These are phyloP conservation scores for Leptodermis oblonga DNA, from an alignment of 257 asterid genomes.

Conservation along the genomic window DNA sequence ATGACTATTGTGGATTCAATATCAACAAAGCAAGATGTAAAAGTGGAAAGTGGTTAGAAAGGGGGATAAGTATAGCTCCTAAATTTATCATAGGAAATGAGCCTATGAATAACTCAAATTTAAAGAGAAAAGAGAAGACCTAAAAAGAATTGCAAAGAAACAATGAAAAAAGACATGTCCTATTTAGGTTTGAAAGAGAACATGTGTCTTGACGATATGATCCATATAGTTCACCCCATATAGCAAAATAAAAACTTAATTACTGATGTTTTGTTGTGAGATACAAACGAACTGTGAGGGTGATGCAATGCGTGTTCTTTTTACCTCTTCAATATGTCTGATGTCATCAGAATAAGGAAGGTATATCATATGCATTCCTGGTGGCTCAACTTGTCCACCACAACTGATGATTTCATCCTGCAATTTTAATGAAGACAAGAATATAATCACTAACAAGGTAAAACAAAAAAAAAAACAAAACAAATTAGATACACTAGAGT, in stretches of 20 bases:
- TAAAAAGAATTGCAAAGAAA: not conserved
- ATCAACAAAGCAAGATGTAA: not conserved
- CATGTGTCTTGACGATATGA: not conserved
- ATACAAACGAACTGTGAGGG: not conserved
- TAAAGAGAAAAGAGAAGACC: not conserved
- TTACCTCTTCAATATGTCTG: constrained; percentile 89
- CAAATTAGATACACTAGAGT: not conserved
- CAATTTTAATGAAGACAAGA: constrained; percentile 15
- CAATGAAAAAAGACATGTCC: not conserved
- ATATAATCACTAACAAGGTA: not conserved
- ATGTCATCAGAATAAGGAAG: constrained; percentile 95
- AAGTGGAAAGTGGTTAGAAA: not conserved
- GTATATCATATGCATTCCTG: constrained; percentile 95
- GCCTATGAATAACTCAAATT: not conserved
- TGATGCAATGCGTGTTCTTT: constrained; percentile 6
- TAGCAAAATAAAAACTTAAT: not conserved
- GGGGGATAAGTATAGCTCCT: not conserved
- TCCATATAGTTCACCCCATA: not conserved
- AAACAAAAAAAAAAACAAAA: not conserved
- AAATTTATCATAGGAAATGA: not conserved
- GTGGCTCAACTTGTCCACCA: constrained; percentile 95
- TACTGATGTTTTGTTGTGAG: not conserved
- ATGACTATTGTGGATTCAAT: not conserved
- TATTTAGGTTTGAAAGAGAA: not conserved
- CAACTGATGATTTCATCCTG: constrained; percentile 76